phyloP scores from a whole-genome alignment of 2,329 filamentous ascomycete genomes.

The Cladosporium sp. region DNA sequence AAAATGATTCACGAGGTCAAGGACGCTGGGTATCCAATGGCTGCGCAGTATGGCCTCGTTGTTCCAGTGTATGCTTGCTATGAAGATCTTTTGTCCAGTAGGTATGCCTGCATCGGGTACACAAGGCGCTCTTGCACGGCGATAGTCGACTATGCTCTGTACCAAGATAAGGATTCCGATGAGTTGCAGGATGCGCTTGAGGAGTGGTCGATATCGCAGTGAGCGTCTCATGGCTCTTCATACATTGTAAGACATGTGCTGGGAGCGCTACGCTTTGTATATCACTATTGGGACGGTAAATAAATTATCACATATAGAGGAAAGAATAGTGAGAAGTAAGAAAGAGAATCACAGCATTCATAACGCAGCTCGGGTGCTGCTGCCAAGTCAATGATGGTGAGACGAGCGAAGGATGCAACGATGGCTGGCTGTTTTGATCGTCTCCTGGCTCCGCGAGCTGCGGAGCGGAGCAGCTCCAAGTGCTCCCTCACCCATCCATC shows the following conservation, averaged over 20 bases:
- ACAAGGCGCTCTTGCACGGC: not conserved
- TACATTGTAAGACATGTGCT: not conserved
- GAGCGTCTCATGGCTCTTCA: slow-evolving; percentile 1
- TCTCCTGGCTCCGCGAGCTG: not conserved
- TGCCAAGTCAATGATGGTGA: not conserved
- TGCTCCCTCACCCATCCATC: no score
- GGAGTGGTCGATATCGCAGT: not conserved
- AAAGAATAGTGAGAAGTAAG: not conserved
- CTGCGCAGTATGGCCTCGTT: slow-evolving; percentile 56
- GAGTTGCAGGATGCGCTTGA: slow-evolving; percentile 10
- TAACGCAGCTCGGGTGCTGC: not conserved
- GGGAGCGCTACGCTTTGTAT: not conserved
- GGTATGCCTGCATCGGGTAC: not conserved
- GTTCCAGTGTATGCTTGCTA: slow-evolving; percentile 67
- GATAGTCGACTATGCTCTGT: slow-evolving; percentile 9
- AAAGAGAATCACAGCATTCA: not conserved
- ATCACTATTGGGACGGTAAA: not conserved
- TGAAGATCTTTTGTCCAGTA: slow-evolving; percentile 49
- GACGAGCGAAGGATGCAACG: not conserved
- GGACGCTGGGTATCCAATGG: slow-evolving; percentile 60
- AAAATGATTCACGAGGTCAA: slow-evolving; percentile 53
- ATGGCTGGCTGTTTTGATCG: not conserved
- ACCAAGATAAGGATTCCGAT: slow-evolving; percentile 1
- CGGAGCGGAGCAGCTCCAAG: no score
- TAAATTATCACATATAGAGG: not conserved